Percentiles rank a stretch among this genome's conserved stretches.
These are phyloP conservation scores for Stellera chamaejasme DNA, from an alignment of 345 rosid genomes.

Conservation along the genomic window DNA sequence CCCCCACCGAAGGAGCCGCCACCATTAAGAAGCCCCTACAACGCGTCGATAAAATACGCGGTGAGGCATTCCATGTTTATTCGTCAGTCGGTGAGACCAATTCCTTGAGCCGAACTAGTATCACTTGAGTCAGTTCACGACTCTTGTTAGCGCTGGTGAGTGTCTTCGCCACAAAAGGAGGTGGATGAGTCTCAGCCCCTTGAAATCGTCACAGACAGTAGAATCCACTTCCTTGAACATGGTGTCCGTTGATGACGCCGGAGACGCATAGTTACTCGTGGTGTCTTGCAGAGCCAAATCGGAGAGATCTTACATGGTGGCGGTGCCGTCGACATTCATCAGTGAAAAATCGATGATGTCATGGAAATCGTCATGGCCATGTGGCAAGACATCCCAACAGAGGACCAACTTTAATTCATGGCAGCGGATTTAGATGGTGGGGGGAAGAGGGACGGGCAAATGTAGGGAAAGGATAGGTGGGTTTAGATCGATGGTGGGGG, in stretches of 20 bases:
- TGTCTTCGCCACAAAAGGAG: slow-evolving; percentile 81
- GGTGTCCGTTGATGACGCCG: slow-evolving; percentile 8
- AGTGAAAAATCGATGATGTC: slow-evolving; percentile 63
- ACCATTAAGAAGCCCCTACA: slow-evolving; percentile 35
- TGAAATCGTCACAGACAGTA: slow-evolving; percentile 32
- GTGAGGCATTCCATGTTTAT: slow-evolving; percentile 87
- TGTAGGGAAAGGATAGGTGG: no score
- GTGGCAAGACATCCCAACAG: slow-evolving; percentile 60
- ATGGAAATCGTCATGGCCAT: slow-evolving; percentile 40
- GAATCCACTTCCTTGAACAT: slow-evolving; percentile 26
- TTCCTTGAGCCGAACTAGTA: slow-evolving; percentile 90
- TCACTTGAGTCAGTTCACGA: slow-evolving; percentile 74
- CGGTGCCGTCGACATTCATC: slow-evolving; percentile 37
- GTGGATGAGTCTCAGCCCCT: slow-evolving; percentile 79
- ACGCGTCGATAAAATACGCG: slow-evolving; percentile 65
- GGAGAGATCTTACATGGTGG: slow-evolving; percentile 5
- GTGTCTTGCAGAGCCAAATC: slow-evolving; percentile 8
- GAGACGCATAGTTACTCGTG: slow-evolving; percentile 30
- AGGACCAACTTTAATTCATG: no score
- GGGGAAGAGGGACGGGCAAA: no score
- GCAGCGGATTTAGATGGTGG: no score
- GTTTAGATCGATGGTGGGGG: no score
- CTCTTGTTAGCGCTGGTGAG: slow-evolving; percentile 42
- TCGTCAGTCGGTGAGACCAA: slow-evolving; percentile 50
- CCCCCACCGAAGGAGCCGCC: not conserved